phyloP scores from a whole-genome alignment of 768 basidiomycete species.

The Boletellus ananas region DNA sequence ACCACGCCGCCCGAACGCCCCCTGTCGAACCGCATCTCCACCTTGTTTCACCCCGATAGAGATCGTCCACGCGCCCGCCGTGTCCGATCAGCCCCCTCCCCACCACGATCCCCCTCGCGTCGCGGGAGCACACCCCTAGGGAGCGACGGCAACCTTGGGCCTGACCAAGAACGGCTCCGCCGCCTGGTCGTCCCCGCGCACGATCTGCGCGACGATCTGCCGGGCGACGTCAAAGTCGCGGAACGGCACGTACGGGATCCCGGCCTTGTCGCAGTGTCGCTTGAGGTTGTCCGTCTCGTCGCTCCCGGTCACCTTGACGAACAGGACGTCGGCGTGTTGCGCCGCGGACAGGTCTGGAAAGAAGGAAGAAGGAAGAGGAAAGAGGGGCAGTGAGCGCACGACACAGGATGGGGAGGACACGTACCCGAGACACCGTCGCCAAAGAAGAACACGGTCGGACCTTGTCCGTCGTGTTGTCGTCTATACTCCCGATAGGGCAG shows the following conservation, averaged over 20 bases:
- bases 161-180: constrained; percentile 20
- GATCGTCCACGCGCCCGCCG: no score
- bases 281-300: constrained; percentile 81
- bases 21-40: no score
- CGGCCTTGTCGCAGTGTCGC: constrained; percentile 72
- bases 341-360: constrained; percentile 85
- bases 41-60: no score
- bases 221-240: constrained; percentile 63
- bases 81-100: no score
- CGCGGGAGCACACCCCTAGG: no score
- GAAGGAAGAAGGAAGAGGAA: background rate
- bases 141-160: background rate
- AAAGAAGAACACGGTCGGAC: constrained; percentile 89
- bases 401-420: constrained; percentile 16
- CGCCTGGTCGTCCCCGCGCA: constrained; percentile 51
- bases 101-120: no score
- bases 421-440: constrained; percentile 95
- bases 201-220: constrained; percentile 59
- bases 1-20: no score
- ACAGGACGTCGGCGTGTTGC: constrained; percentile 87
- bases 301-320: constrained; percentile 77
- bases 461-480: constrained; percentile 13
- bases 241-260: constrained; percentile 80
- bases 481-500: constrained; percentile 69
- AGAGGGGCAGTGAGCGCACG: background rate